Percentiles rank a stretch among this genome's conserved stretches.
These are phyloP conservation scores for Colletotrichum eremochloae DNA, from an alignment of 2,329 filamentous ascomycete species.

Conservation along the genomic window DNA sequence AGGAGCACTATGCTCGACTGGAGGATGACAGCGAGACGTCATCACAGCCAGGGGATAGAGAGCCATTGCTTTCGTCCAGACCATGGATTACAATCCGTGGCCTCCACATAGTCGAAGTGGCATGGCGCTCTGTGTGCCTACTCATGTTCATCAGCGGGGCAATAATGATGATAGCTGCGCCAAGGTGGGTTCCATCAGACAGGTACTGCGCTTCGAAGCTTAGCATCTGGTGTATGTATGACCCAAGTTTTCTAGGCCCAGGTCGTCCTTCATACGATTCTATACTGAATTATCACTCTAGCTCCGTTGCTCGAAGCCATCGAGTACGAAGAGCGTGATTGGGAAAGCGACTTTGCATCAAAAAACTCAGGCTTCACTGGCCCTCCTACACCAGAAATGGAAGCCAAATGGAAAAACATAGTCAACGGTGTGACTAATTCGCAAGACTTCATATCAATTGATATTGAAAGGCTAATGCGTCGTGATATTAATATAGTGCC, in stretches of 20 bases:
- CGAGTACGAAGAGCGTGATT: constrained; percentile 22
- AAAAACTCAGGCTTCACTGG: constrained; percentile 8
- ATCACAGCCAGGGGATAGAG: not conserved
- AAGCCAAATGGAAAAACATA: constrained; percentile 15
- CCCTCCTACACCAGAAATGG: constrained; percentile 22
- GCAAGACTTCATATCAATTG: not conserved
- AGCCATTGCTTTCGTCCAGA: not conserved
- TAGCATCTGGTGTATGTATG: constrained; percentile 22
- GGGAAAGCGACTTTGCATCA: not conserved
- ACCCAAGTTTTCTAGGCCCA: not conserved
- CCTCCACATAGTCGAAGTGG: not conserved
- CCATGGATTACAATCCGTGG: no score
- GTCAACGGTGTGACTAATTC: not conserved
- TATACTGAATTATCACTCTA: not conserved
- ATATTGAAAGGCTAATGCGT: not conserved
- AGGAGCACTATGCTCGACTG: not conserved
- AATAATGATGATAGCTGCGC: constrained; percentile 15
- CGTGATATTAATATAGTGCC: not conserved
- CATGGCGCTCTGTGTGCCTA: constrained; percentile 3
- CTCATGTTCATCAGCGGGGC: constrained; percentile 8
- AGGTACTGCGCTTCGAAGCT: constrained; percentile 16
- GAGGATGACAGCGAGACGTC: not conserved
- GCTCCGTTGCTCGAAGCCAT: constrained; percentile 20
- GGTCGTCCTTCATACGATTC: not conserved
- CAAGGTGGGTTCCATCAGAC: constrained; percentile 18